phyloP scores from a whole-genome alignment of 768 basidiomycete species.

The Sarcodon aspratus region DNA sequence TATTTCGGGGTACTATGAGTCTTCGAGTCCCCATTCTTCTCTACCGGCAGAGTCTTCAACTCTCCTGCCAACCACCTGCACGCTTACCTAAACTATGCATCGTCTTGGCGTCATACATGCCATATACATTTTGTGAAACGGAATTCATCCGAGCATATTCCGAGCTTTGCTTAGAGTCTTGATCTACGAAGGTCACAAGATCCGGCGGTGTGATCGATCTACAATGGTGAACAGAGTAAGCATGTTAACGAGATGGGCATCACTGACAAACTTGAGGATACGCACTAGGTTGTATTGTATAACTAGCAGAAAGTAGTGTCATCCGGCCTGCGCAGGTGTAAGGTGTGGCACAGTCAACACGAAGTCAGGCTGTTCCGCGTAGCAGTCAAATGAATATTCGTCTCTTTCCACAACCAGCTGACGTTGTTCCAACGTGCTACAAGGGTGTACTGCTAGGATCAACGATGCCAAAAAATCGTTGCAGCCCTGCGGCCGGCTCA shows the following conservation, averaged over 20 bases:
- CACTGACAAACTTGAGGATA: neutral
- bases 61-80: slow-evolving; percentile 31
- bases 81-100: slow-evolving; percentile 34
- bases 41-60: too few relatives aligned
- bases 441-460: too few relatives aligned
- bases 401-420: slow-evolving; percentile 13
- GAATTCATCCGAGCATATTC: slow-evolving; percentile 18
- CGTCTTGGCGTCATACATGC: slow-evolving; percentile 26
- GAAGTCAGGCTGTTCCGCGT: slow-evolving; percentile 20
- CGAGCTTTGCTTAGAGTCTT: slow-evolving; percentile 12
- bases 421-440: slow-evolving; percentile 9
- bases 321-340: slow-evolving; percentile 22
- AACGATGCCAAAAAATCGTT: slow-evolving; percentile 16
- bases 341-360: slow-evolving; percentile 27
- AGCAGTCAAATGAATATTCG: slow-evolving; percentile 13
- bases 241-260: neutral
- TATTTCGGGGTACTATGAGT: too few relatives aligned
- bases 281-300: slow-evolving; percentile 31
- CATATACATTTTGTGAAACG: slow-evolving; percentile 27
- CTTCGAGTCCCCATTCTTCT: too few relatives aligned
- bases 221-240: neutral
- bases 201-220: slow-evolving; percentile 35
- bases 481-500: slow-evolving; percentile 13
- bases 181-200: slow-evolving; percentile 31
- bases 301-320: slow-evolving; percentile 21